Evolutionary conservation across 2,329 filamentous ascomycete species (phyloP).

Genomic region (Aspergillus japonicus): DNA sequence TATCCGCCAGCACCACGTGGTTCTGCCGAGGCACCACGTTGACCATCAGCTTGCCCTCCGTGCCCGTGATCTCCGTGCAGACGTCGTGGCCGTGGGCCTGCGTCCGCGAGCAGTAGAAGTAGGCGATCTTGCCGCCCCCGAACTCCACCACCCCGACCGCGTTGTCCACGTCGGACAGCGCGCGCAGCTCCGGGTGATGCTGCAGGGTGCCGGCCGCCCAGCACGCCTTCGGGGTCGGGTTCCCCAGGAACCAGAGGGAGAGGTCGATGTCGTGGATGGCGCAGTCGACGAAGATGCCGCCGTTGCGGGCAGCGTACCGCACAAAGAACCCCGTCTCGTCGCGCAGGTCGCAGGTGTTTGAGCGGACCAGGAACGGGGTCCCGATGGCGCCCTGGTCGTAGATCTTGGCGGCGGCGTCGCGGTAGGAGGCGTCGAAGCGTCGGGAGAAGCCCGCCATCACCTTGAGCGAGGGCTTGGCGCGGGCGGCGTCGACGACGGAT

Average conservation of each 20-base stretch:
- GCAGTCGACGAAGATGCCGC: slow-evolving; percentile 66
- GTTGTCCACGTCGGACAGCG: slow-evolving; percentile 37
- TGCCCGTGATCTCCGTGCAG: slow-evolving; percentile 34
- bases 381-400: slow-evolving; percentile 52
- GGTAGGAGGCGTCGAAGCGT: slow-evolving; percentile 61
- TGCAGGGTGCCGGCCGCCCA: slow-evolving; percentile 31
- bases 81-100: slow-evolving; percentile 39
- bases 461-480: slow-evolving; percentile 53
- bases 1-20: slow-evolving; percentile 35
- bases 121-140: slow-evolving; percentile 37
- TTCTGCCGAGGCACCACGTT: slow-evolving; percentile 24
- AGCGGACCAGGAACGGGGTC: slow-evolving; percentile 56
- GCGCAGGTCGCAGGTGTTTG: slow-evolving; percentile 62
- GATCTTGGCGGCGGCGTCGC: slow-evolving; percentile 53
- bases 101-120: slow-evolving; percentile 35
- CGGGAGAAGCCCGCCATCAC: slow-evolving; percentile 62
- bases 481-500: slow-evolving; percentile 54
- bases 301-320: slow-evolving; percentile 58
- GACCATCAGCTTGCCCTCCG: slow-evolving; percentile 18
- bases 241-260: slow-evolving; percentile 34
- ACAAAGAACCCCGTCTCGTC: slow-evolving; percentile 64
- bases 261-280: slow-evolving; percentile 65
- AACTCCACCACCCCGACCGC: slow-evolving; percentile 39
- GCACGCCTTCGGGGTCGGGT: slow-evolving; percentile 31
- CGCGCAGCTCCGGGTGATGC: slow-evolving; percentile 29